These are phyloP conservation scores for Trichocomaceae sp. DNA, from an alignment of 2,329 filamentous ascomycete genomes.

Conservation along the genomic window DNA sequence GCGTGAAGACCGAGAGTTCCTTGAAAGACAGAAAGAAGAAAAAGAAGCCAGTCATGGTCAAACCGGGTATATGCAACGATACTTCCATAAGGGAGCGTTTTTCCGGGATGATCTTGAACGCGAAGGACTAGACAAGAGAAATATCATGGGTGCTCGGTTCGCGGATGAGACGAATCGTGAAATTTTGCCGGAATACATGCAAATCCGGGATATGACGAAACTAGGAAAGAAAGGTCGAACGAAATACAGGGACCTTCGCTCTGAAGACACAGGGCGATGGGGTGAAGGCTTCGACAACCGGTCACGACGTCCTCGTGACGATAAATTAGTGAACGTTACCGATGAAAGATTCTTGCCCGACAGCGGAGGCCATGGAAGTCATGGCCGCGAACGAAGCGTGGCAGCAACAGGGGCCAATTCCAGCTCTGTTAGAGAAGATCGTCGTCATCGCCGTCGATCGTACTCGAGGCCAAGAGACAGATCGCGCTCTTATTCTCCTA, in stretches of 20 bases:
- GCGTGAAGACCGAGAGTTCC: slow-evolving; percentile 72
- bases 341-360: slow-evolving; percentile 45
- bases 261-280: slow-evolving; percentile 87
- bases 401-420: slow-evolving; percentile 40
- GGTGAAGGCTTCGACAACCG: slow-evolving; percentile 37
- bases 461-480: slow-evolving; percentile 25
- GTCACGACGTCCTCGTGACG: slow-evolving; percentile 23
- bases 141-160: slow-evolving; percentile 79
- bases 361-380: slow-evolving; percentile 21
- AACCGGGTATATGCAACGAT: slow-evolving; percentile 88
- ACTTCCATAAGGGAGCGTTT: slow-evolving; percentile 95
- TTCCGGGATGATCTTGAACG: slow-evolving; percentile 75
- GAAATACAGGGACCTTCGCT: slow-evolving; percentile 79
- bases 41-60: slow-evolving; percentile 66
- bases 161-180: slow-evolving; percentile 82
- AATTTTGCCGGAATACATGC: slow-evolving; percentile 80
- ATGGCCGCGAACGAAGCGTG: slow-evolving; percentile 28
- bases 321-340: slow-evolving; percentile 32
- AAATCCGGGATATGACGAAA: slow-evolving; percentile 88
- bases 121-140: slow-evolving; percentile 68
- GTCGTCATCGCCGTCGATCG: slow-evolving; percentile 24
- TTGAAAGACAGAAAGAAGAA: slow-evolving; percentile 73
- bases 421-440: slow-evolving; percentile 30
- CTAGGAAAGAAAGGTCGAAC: slow-evolving; percentile 86
- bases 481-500: slow-evolving; percentile 51